Base-by-base conservation (phyloP, 257 asterid genomes). In the Prunella vulgaris region DNA sequence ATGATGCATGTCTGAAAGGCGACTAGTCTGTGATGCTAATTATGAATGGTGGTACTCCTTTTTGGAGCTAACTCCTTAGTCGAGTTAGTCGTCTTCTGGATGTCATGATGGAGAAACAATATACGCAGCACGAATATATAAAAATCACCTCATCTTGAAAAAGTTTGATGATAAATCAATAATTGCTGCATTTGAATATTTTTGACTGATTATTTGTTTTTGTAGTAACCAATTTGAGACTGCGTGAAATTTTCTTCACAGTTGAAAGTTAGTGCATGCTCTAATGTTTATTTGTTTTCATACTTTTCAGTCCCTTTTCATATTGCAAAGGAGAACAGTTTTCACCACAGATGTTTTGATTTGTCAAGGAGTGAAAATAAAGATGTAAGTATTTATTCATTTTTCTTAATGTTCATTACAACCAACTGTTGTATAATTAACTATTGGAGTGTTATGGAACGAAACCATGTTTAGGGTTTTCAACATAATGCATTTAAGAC, bases 1-100 rank as follows among this genome's bases (percentile, higher is more conserved):
- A 14, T 28, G 62, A 42, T 13, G 68, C 73, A 66, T 44, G 64
- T 60, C 52, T 42, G 32, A 54, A 60, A 28, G 46, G 67, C 57
- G 52, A 51, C 59, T 61, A 20, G 37, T 51, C 2, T 5, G 58
- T 13, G 58, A 60, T n/a, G 22, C 35, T 58, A 15, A 38, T 59
- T 10, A 32, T 59, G 4, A n/a, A n/a, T n/a, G n/a, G n/a, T n/a
- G n/a, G 28, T 25, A 25, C 28, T 25, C 28, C 28, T 25, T 25
- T 25, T 25, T 25, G 28, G 28, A 25, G 28, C 28, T 25, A 25
- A 25, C 28, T 25, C 28, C 28, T 25, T n/a, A n/a, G n/a, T 52
- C 46, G 25, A 72, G 18, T 35, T 62, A 60, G 46, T 51, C 42
- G 22, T 71, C 38, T 38, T 63, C 25, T 62, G 27, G 37, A 33